Evolutionary conservation across 129 eudicot species (phyloP).

Genomic region (Lonicera japonica): DNA sequence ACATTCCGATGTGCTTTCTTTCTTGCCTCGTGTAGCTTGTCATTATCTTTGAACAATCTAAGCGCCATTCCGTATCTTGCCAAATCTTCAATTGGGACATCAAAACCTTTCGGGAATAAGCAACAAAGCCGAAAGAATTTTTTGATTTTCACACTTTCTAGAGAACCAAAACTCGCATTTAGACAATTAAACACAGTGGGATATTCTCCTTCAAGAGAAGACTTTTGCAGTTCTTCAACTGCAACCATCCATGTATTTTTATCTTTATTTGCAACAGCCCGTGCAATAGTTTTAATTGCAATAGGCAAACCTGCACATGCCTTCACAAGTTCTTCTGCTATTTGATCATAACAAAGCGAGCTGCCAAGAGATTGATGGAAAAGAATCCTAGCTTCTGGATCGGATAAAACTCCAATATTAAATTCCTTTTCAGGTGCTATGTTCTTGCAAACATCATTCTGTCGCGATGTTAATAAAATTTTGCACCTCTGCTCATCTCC

Average conservation of each 20-base stretch:
- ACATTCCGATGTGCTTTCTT: slow-evolving; percentile 10
- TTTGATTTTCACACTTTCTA: slow-evolving; percentile 25
- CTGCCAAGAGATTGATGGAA: slow-evolving; percentile 9
- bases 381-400: slow-evolving; percentile 31
- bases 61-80: slow-evolving; percentile 29
- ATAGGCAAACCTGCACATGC: slow-evolving; percentile 43
- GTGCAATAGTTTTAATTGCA: slow-evolving; percentile 36
- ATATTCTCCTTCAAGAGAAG: slow-evolving; percentile 21
- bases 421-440: slow-evolving; percentile 26
- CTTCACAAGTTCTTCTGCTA: slow-evolving; percentile 26
- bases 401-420: slow-evolving; percentile 11
- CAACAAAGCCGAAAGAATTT: slow-evolving; percentile 29
- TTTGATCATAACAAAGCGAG: not conserved
- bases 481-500: slow-evolving; percentile 16
- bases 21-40: slow-evolving; percentile 27
- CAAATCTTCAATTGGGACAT: slow-evolving; percentile 29
- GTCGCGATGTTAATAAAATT: slow-evolving; percentile 35
- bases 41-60: slow-evolving; percentile 11
- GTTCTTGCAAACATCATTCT: slow-evolving; percentile 16
- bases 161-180: slow-evolving; percentile 27
- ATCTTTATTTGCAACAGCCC: slow-evolving; percentile 20
- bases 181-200: slow-evolving; percentile 25
- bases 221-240: slow-evolving; percentile 19
- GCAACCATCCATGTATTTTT: slow-evolving; percentile 33
- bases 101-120: slow-evolving; percentile 40